These are phyloP conservation scores for Bretziella fagacearum DNA, from an alignment of 2,329 filamentous ascomycete species.

Conservation along the genomic window DNA sequence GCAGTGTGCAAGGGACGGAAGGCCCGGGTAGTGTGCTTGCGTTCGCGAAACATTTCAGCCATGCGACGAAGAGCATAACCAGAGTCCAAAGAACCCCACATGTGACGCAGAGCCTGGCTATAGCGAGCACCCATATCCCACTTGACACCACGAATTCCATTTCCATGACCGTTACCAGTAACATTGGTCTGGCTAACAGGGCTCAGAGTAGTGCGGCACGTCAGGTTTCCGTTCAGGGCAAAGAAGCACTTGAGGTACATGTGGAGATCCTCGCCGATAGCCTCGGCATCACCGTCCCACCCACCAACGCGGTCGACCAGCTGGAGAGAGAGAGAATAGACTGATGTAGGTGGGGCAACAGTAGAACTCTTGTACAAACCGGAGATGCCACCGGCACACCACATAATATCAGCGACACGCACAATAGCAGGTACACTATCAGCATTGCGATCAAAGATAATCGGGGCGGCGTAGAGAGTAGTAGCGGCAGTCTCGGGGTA, in stretches of 20 bases:
- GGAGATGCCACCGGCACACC: slow-evolving; percentile 54
- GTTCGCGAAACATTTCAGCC: slow-evolving; percentile 38
- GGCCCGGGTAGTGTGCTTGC: slow-evolving; percentile 37
- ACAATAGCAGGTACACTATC: slow-evolving; percentile 50
- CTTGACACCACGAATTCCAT: slow-evolving; percentile 35
- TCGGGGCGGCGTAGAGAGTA: slow-evolving; percentile 51
- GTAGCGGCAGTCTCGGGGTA: slow-evolving; percentile 42
- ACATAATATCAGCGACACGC: slow-evolving; percentile 54
- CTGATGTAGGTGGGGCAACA: slow-evolving; percentile 54
- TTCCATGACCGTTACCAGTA: slow-evolving; percentile 37
- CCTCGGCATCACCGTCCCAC: slow-evolving; percentile 54
- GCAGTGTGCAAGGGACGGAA: slow-evolving; percentile 39
- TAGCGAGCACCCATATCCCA: slow-evolving; percentile 49
- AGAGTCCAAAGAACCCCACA: slow-evolving; percentile 58
- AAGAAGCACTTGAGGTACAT: slow-evolving; percentile 71
- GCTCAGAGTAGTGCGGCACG: slow-evolving; percentile 44
- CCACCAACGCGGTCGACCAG: slow-evolving; percentile 52
- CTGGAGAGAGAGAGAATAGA: slow-evolving; percentile 52
- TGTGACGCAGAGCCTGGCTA: slow-evolving; percentile 55
- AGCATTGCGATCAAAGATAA: slow-evolving; percentile 59
- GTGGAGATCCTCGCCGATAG: slow-evolving; percentile 60
- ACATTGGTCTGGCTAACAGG: slow-evolving; percentile 61
- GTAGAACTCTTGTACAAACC: slow-evolving; percentile 46
- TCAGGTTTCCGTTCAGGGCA: slow-evolving; percentile 51
- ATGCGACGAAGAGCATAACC: slow-evolving; percentile 46